Base-by-base conservation (phyloP, 129 eudicot species). In the Artemisia annua region DNA sequence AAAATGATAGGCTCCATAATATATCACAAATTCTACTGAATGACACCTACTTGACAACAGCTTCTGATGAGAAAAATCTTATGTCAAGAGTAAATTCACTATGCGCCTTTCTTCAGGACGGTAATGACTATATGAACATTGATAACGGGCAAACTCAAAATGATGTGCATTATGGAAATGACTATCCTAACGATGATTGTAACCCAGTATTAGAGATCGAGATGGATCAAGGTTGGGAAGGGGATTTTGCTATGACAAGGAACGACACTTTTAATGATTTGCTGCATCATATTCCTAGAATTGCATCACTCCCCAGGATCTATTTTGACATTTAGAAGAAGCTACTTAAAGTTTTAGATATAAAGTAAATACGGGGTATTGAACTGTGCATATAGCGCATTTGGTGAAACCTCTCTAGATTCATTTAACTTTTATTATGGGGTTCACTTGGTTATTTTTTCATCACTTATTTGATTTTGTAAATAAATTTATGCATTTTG, bases 41-140 rank as follows among this genome's bases (percentile, higher is more conserved):
- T 6, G 88, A 87, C 70, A 49, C 70, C 11, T 84, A 81, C n/a
- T 16, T 20, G 15, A 44, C 75, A 12, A 24, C 79, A 13, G 57
- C 77, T 28, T 78, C 76, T 3, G 92, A 87, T 44, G 98, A 92
- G 78, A 75, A 75, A 15, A 73, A 71, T 18, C 75, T 83, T 35
- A 82, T 82, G 87, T 72, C 86, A 53, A 80, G 75, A 78, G 88
- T 92, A 48, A 77, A 89, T 63, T 89, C 91, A 6, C 86, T 89
- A 7, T 76, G 75, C 59, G 68, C 75, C 67, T 85, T 92, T 60
- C 69, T 89, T 58, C 63, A 26, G 2, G 64, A 61, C 50, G 64
- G 44, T 49, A 77, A 50, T 69, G 30, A 77, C 48, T 32, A 52
- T 60, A 50, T 49, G 46, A 26, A 22, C 35, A 58, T 35, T 56